phyloP scores from a whole-genome alignment of 2,329 filamentous ascomycete species.

The Nannizziopsis barbatae region DNA sequence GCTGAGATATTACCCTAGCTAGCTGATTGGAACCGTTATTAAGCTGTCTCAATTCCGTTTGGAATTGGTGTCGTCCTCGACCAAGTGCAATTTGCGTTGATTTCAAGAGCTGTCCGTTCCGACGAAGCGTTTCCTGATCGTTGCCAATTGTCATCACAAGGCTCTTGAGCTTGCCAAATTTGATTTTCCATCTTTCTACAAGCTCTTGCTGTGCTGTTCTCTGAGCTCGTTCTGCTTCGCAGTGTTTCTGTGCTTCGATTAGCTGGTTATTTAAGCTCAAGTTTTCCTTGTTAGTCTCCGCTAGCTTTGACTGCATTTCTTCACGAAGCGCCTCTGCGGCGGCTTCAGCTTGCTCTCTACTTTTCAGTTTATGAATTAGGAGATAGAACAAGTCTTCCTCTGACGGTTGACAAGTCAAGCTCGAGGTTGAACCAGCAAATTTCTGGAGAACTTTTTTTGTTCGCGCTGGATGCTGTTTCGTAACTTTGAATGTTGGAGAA shows the following conservation, averaged over 20 bases:
- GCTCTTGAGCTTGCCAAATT: conserved; percentile 24
- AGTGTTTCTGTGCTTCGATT: conserved; percentile 13
- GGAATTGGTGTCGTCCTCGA: conserved; percentile 21
- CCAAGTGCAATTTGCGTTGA: conserved; percentile 18
- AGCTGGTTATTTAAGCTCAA: conserved; percentile 21
- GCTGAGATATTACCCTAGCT: conserved; percentile 15
- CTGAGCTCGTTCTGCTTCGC: conserved; percentile 19
- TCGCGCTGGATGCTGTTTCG: neutral
- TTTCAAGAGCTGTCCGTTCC: conserved; percentile 23
- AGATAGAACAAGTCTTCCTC: conserved; percentile 30
- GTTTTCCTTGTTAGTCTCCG: conserved; percentile 22
- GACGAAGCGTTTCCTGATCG: conserved; percentile 25
- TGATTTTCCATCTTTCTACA: conserved; percentile 27
- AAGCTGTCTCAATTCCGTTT: conserved; percentile 19
- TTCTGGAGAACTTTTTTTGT: neutral
- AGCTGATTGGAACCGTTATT: conserved; percentile 17
- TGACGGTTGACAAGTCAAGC: conserved; percentile 16
- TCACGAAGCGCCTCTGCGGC: conserved; percentile 17
- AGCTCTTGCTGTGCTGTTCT: conserved; percentile 18
- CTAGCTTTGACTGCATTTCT: conserved; percentile 22
- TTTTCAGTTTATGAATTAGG: conserved; percentile 25
- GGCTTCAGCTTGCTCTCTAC: conserved; percentile 27
- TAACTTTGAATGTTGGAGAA: neutral
- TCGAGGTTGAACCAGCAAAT: neutral
- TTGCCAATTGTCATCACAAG: conserved; percentile 27